phyloP scores from a whole-genome alignment of 1,139 yeast genomes.

The Pichia sp. region DNA sequence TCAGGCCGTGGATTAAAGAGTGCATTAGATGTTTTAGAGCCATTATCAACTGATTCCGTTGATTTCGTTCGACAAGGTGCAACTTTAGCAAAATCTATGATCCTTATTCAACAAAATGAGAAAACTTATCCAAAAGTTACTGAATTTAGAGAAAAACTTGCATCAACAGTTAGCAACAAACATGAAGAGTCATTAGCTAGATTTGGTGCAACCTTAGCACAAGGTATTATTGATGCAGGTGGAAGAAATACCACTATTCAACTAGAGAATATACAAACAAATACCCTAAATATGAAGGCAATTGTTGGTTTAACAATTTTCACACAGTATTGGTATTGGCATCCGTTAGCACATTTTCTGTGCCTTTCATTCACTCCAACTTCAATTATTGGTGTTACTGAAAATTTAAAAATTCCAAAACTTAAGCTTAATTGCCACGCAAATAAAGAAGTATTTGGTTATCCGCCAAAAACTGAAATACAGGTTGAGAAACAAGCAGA shows the following conservation, averaged over 20 bases:
- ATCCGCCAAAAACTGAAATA: conserved; percentile 85
- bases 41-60: conserved; percentile 87
- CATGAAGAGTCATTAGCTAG: conserved; percentile 96
- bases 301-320: conserved; percentile 89
- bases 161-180: conserved; percentile 73
- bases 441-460: conserved; percentile 72
- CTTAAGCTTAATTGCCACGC: conserved; percentile 78
- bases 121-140: conserved; percentile 75
- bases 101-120: conserved; percentile 90
- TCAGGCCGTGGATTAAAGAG: conserved; percentile 89
- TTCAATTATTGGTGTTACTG: conserved; percentile 78
- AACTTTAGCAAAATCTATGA: conserved; percentile 85
- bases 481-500: conserved; percentile 79
- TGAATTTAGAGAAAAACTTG: conserved; percentile 65
- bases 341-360: conserved; percentile 90
- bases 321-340: conserved; percentile 98
- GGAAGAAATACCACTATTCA: conserved; percentile 96
- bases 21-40: conserved; percentile 89
- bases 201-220: conserved; percentile 96
- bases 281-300: conserved; percentile 83
- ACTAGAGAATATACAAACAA: conserved; percentile 84
- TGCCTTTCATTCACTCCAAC: conserved; percentile 93
- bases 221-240: conserved; percentile 98
- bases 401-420: conserved; percentile 81
- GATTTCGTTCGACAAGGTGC: conserved; percentile 99